Evolutionary conservation across 2,329 filamentous ascomycete genomes (phyloP), one percentile per base, ranked within the genome.

Genomic region (Lecanicillium sp.): DNA sequence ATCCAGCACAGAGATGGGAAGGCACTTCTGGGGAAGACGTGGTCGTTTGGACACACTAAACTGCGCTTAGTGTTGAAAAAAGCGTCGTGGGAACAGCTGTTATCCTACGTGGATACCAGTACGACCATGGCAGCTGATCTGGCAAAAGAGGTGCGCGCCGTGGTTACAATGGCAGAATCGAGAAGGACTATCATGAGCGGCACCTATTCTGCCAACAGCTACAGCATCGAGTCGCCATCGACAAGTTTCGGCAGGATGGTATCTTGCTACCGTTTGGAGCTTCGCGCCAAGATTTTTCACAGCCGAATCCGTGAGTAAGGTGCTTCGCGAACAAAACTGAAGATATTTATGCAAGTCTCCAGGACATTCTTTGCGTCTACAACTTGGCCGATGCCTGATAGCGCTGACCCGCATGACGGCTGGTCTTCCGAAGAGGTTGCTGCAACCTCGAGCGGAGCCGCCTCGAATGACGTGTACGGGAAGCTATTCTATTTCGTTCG

Each of bases 401-500:
- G 4, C 24, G 9, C 17, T 19, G 14, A 39, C 23, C 44, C 44
- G 8, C 35, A 38, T 4, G 12, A 30, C 14, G 66, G 68, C 3
- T 73, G 69, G 69, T 3, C 39, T 1, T 17, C 56, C 2, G 3
- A 50, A 2, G 64, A 70, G 1, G 54, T 67, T 32, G 9, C 42
- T 11, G 24, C 46, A 10, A 51, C n/a, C 30, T 53, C 24, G n/a
- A 54, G 9, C 15, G 50, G 43, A n/a, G 49, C n/a, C 23, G 60
- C 64, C 5, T 60, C 55, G 42, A 54, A 58, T 8, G 69, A 73
- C 44, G 33, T 66, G 1, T 67, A 71, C 43, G 69, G 69, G 15
- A 60, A 60, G 14, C 55, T 73, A 0, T 69, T 24, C 17, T 29
- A 29, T 12, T 29, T 7, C 12, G 7, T 29, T 7, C 26, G 26